Conservation (phyloP, 2,329 filamentous ascomycete genomes). For the Fusarium sambucinum region DNA sequence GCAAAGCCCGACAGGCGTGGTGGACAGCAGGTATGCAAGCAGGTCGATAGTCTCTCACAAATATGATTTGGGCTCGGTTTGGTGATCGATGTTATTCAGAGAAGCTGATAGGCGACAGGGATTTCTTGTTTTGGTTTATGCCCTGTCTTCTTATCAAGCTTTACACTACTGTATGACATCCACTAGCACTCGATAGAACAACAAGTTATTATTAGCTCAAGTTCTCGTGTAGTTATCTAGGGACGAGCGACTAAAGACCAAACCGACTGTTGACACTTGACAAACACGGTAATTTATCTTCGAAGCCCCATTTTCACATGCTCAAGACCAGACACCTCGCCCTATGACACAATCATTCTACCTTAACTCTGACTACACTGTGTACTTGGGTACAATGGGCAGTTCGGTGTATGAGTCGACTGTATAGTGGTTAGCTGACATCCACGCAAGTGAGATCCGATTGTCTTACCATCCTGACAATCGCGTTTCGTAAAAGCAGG, state of each 20-base stretch:
- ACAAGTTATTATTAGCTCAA: background rate
- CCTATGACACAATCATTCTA: too few species aligned
- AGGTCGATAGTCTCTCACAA: background rate
- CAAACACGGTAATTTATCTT: background rate
- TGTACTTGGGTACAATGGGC: background rate
- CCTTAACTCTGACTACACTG: background rate
- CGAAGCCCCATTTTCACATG: background rate
- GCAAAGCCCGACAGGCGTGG: background rate
- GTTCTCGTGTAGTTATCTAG: background rate
- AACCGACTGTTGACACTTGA: background rate
- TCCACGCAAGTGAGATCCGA: rapidly evolving
- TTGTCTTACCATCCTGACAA: background rate
- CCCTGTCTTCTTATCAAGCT: background rate
- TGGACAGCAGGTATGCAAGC: background rate
- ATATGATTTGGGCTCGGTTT: background rate
- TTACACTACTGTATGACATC: background rate
- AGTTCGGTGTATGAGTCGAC: slow-evolving; percentile 5
- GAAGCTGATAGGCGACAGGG: background rate
- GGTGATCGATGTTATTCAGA: too few species aligned
- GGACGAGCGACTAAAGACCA: too few species aligned
- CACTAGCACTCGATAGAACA: background rate
- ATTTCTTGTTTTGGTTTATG: background rate
- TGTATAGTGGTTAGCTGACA: background rate
- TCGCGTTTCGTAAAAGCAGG: background rate
- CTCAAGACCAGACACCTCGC: too few species aligned